Evolutionary conservation across 108 stramenopile species (phyloP).

Genomic region (Cyclotella sp.): DNA sequence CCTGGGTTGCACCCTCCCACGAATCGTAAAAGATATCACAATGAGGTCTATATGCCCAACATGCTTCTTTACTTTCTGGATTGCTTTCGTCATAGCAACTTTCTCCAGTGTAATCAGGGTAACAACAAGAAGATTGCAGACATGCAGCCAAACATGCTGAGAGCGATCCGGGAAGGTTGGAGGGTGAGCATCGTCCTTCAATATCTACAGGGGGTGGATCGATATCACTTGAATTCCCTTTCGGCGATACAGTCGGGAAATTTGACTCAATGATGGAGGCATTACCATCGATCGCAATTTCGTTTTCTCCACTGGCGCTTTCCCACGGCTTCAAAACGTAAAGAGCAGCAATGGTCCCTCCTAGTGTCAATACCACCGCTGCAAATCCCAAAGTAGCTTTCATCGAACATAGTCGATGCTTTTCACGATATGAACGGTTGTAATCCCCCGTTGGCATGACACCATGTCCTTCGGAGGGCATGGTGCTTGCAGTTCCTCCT

Average conservation of each 20-base stretch:
- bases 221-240: background rate
- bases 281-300: background rate
- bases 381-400: background rate
- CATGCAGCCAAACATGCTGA: conserved; percentile 26
- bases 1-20: conserved; percentile 33
- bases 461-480: conserved; percentile 1
- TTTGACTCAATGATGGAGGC: no score
- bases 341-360: background rate
- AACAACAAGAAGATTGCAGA: conserved; percentile 29
- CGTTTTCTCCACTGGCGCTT: background rate
- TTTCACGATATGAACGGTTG: background rate
- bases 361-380: background rate
- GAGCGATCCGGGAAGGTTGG: conserved; percentile 35
- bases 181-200: conserved; percentile 36
- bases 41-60: conserved; percentile 29
- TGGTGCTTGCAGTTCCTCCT: background rate
- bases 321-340: background rate
- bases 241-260: background rate
- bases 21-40: conserved; percentile 40
- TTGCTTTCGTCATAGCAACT: conserved; percentile 11
- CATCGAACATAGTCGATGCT: background rate
- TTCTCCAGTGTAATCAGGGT: conserved; percentile 2
- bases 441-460: background rate
- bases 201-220: conserved; percentile 24
- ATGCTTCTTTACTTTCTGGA: background rate